These are phyloP conservation scores for Chalciporus piperatoides DNA, from an alignment of 1,284 basidiomycete genomes.

Conservation along the genomic window DNA sequence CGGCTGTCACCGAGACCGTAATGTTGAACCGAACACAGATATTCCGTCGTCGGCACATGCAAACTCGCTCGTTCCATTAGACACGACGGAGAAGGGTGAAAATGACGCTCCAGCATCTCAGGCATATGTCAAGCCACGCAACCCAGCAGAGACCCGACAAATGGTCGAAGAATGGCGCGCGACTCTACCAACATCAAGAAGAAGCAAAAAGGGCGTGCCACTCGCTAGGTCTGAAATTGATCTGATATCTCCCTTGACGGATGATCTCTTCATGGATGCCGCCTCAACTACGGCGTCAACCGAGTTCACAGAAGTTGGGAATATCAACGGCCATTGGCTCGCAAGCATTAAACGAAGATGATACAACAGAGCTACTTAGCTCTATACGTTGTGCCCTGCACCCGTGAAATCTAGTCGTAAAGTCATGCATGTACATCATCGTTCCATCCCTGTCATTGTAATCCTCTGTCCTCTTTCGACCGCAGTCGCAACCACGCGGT, in stretches of 20 bases:
- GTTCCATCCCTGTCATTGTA: conserved; percentile 5
- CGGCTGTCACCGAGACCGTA: background rate
- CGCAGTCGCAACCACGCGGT: conserved; percentile 59
- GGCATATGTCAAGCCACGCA: conserved; percentile 23
- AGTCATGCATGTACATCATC: background rate
- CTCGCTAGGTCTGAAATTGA: conserved; percentile 10
- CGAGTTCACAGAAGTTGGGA: conserved; percentile 32
- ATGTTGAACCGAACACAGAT: conserved; percentile 15
- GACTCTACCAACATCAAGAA: conserved; percentile 23
- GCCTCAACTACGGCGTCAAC: conserved; percentile 31
- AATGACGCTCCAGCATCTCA: conserved; percentile 8
- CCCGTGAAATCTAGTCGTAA: background rate
- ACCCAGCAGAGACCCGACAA: conserved; percentile 24
- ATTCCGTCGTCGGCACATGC: conserved; percentile 22
- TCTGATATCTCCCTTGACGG: conserved; percentile 21
- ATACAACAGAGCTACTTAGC: background rate
- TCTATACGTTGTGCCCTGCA: background rate
- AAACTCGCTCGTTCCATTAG: conserved; percentile 10
- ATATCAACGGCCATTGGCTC: conserved; percentile 32
- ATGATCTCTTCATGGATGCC: conserved; percentile 27
- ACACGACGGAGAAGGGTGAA: conserved; percentile 24
- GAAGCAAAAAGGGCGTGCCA: conserved; percentile 6
- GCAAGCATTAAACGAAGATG: conserved; percentile 29
- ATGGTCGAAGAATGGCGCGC: conserved; percentile 34
- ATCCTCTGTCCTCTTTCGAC: conserved; percentile 36